Evolutionary conservation across 805 yeast species (phyloP), one percentile per base, ranked within the genome.

Genomic region (Candida peoriensis): DNA sequence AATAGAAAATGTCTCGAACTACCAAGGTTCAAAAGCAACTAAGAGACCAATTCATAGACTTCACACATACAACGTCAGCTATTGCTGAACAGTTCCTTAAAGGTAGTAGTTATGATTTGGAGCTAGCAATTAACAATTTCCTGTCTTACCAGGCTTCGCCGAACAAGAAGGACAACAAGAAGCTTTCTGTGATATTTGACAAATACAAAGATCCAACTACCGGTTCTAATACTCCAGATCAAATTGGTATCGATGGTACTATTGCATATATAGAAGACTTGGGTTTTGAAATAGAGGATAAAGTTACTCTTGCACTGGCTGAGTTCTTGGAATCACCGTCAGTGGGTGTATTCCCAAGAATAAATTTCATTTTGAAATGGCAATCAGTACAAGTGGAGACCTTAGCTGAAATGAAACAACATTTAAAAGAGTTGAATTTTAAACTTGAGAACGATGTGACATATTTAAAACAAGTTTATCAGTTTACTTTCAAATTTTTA

Each of bases 171-270:
- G 52, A 50, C 20, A 38, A 43, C 33, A 40, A 32, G 27, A 23
- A 39, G 2, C 35, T 52, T 2, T 23, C 21, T 9, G 27, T 32
- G 2, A 37, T 53, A 1, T 53, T 50, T 30, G 47, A 52, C 24
- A 33, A 28, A 14, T 53, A 53, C 41, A 47, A 44, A 28, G 58
- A 52, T 12, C 24, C 34, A 9, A 32, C 6, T 14, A 4, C 20
- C 4, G 13, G 4, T 5, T 18, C 18, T 6, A 17, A 25, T 1
- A 24, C 39, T 2, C 18, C 30, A 1, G 46, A 47, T 12, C 55
- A 61, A 10, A 84, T 88, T 24, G 90, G 78, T 18, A 66, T 84
- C 8, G 93, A 86, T 38, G 96, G 96, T 0, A 81, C 96, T 0
- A 55, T 89, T 8, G 45, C 52, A 25, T 85, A 79, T 47, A 61